Percentiles rank a stretch among this genome's conserved stretches.
Evolutionary conservation across 2,329 filamentous ascomycete species (phyloP).

Genomic region (Trichothecium roseum): DNA sequence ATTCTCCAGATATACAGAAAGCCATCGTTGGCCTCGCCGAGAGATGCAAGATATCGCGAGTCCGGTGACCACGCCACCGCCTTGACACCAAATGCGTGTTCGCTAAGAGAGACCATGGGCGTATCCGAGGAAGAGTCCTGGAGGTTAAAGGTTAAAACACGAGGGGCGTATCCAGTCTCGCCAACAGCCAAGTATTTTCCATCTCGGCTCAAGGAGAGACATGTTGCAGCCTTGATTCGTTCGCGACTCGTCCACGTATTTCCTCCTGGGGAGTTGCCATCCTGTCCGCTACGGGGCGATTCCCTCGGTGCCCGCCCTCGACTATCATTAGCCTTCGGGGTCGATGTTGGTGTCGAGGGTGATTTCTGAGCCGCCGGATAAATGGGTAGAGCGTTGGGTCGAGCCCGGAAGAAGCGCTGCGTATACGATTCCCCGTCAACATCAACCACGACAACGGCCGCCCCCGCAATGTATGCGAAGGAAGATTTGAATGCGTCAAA

Average conservation of each 20-base stretch:
- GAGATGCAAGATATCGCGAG: slow-evolving; percentile 74
- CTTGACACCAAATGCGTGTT: slow-evolving; percentile 83
- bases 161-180: slow-evolving; percentile 88
- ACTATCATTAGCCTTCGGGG: slow-evolving; percentile 54
- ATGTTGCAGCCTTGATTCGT: slow-evolving; percentile 88
- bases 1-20: slow-evolving; percentile 89
- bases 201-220: slow-evolving; percentile 78
- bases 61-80: slow-evolving; percentile 85
- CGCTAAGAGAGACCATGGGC: slow-evolving; percentile 74
- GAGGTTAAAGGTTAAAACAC: slow-evolving; percentile 82
- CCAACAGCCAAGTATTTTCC: slow-evolving; percentile 83
- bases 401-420: slow-evolving; percentile 85
- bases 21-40: slow-evolving; percentile 84
- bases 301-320: slow-evolving; percentile 47
- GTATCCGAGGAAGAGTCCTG: slow-evolving; percentile 70
- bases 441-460: slow-evolving; percentile 81
- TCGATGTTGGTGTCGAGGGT: slow-evolving; percentile 38
- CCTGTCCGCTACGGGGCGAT: slow-evolving; percentile 33
- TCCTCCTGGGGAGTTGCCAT: slow-evolving; percentile 34
- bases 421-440: slow-evolving; percentile 57
- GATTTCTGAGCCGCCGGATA: slow-evolving; percentile 43
- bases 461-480: slow-evolving; percentile 88
- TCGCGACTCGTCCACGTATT: slow-evolving; percentile 84
- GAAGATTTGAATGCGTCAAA: slow-evolving; percentile 71
- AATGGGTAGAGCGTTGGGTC: slow-evolving; percentile 63